Evolutionary conservation across 805 yeast species (phyloP), one percentile per base, ranked within the genome.

Genomic region (Lipomyces anomalus): DNA sequence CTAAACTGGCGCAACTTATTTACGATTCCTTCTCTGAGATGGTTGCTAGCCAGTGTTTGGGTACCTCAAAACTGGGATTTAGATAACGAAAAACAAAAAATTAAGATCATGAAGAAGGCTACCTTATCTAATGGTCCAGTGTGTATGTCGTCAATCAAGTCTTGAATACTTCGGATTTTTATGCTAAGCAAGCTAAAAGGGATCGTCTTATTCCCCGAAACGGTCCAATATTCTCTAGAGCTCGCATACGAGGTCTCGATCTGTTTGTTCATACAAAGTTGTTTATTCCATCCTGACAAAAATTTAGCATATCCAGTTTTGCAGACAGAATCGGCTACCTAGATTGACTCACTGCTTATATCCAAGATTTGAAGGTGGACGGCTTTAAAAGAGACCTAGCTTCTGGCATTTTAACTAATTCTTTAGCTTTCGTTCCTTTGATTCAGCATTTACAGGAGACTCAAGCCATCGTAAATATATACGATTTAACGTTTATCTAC

Each of bases 161-260:
- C n/a, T n/a, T n/a, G n/a, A n/a, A n/a, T n/a, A n/a, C n/a, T n/a
- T n/a, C n/a, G n/a, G n/a, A n/a, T n/a, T n/a, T n/a, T n/a, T n/a
- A n/a, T n/a, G n/a, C n/a, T n/a, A n/a, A n/a, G n/a, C n/a, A n/a
- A n/a, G n/a, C n/a, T 67, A 22, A 73, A 76, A 53, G 80, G 94
- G 85, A 56, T 87, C 0, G 78, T 80, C 0, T 52, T 84, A 6
- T 88, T 88, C 54, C 97, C 97, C 0, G 97, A 89, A 63, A 95
- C 52, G 6, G 26, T 48, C 5, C 26, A n/a, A 33, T 50, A 29
- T 26, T 21, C 44, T 4, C n/a, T 84, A 3, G 84, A 83, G 57
- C 75, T 83, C 5, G 74, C 76, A 62, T 75, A 80, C 0, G 67
- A 73, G 7, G 73, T 73, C 30, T n/a, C n/a, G n/a, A n/a, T n/a